Percentiles rank a stretch among this genome's conserved stretches.
Conservation (phyloP, 768 basidiomycete species). For the Lactifluus hygrophoroides region DNA sequence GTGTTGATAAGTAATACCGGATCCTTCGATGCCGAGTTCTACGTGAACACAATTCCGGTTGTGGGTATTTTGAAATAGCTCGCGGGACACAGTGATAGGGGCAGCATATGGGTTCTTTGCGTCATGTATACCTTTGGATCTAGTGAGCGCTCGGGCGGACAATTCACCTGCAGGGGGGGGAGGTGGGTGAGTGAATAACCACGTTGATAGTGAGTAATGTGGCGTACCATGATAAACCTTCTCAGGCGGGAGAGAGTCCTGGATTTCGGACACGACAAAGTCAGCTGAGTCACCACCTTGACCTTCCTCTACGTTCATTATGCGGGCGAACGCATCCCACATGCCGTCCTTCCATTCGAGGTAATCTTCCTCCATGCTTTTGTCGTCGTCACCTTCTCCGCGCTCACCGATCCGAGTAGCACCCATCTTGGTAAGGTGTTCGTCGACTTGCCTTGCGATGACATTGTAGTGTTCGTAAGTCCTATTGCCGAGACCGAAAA, state of each 20-base stretch:
- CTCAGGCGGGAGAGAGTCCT: conserved; percentile 54
- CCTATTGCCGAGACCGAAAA: conserved; percentile 87
- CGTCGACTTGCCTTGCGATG: conserved; percentile 75
- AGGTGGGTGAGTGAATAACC: conserved; percentile 17
- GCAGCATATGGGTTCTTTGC: conserved; percentile 96
- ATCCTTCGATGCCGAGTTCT: conserved; percentile 89
- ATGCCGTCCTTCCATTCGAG: conserved; percentile 98
- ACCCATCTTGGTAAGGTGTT: conserved; percentile 66
- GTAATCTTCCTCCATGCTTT: conserved; percentile 99
- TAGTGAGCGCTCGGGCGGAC: conserved; percentile 87
- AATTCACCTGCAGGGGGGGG: conserved; percentile 60
- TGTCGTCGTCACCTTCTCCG: conserved; percentile 98
- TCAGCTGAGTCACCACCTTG: conserved; percentile 93
- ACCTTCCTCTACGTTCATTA: conserved; percentile 88
- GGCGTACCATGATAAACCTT: conserved; percentile 87
- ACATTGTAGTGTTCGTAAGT: conserved; percentile 97
- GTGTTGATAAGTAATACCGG: conserved; percentile 97
- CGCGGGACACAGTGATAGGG: conserved; percentile 65
- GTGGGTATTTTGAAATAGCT: conserved; percentile 67
- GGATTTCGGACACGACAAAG: conserved; percentile 83
- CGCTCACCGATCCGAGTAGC: conserved; percentile 77
- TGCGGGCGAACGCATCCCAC: conserved; percentile 84
- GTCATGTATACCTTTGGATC: conserved; percentile 93
- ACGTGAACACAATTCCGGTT: conserved; percentile 92
- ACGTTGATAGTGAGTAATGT: background rate